phyloP scores from a whole-genome alignment of 495 filamentous ascomycete genomes.

The Aspergillus campestris region DNA sequence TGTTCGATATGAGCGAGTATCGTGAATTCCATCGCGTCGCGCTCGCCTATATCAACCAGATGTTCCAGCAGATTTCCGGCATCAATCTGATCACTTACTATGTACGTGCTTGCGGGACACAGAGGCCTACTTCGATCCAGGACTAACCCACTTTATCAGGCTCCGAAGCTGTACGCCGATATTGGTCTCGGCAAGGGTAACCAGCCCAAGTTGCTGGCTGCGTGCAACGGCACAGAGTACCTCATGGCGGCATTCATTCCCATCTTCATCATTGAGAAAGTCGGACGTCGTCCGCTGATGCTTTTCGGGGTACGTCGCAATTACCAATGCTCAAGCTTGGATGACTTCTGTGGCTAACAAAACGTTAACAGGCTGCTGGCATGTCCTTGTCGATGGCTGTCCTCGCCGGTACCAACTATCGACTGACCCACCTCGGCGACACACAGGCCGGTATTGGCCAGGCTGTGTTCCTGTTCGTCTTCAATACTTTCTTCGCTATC shows the following conservation, averaged over 20 bases:
- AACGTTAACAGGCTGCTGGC: slow-evolving; percentile 36
- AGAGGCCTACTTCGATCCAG: slow-evolving; percentile 49
- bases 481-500: slow-evolving; percentile 69
- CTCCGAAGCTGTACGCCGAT: slow-evolving; percentile 17
- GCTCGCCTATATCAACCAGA: no score
- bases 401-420: slow-evolving; percentile 37
- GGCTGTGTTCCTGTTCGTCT: slow-evolving; percentile 61
- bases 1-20: no score
- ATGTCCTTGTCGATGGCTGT: slow-evolving; percentile 57
- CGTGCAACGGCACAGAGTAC: slow-evolving; percentile 66
- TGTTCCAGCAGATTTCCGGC: no score
- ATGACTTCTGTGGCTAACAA: no score
- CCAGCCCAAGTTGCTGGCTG: slow-evolving; percentile 48
- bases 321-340: no score
- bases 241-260: slow-evolving; percentile 65
- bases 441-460: slow-evolving; percentile 37
- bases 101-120: no score
- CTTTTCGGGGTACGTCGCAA: slow-evolving; percentile 42
- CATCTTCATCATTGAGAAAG: slow-evolving; percentile 60
- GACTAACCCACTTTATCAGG: slow-evolving; percentile 33
- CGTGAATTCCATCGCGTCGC: no score
- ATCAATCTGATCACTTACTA: no score
- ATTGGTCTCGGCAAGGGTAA: slow-evolving; percentile 41
- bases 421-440: slow-evolving; percentile 18
- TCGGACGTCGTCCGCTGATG: slow-evolving; percentile 64